phyloP scores from a whole-genome alignment of 345 rosid genomes.

The Conringia planisiliqua region DNA sequence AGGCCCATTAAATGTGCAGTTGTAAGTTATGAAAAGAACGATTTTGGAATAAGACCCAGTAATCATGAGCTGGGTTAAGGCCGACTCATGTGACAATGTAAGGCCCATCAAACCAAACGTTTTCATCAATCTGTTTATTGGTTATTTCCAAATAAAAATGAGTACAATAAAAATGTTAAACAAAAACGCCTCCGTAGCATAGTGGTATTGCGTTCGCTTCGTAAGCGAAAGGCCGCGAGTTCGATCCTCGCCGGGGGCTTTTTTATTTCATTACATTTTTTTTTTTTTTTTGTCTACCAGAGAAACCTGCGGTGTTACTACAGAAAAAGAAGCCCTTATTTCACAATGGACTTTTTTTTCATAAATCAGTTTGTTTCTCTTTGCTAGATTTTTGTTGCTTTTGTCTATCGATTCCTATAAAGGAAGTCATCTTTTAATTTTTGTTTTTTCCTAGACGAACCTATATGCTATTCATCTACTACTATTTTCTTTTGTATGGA shows the following conservation, averaged over 20 bases:
- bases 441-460: background rate
- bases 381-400: background rate
- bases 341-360: background rate
- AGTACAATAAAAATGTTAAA: fast-evolving
- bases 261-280: too few relatives aligned
- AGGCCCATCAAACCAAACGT: background rate
- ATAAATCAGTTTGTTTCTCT: background rate
- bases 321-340: too few relatives aligned
- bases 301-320: background rate
- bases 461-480: background rate
- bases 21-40: background rate
- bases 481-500: background rate
- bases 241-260: slow-evolving; percentile 89
- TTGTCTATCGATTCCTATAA: background rate
- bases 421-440: background rate
- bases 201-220: slow-evolving; percentile 99
- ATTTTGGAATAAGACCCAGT: background rate
- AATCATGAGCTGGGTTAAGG: background rate
- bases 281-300: background rate
- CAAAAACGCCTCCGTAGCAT: slow-evolving; percentile 73
- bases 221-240: slow-evolving; percentile 99
- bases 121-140: background rate
- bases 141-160: background rate
- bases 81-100: background rate
- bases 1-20: background rate